phyloP scores from a whole-genome alignment of 208 protist species.

The Crithidia fasciculata region DNA sequence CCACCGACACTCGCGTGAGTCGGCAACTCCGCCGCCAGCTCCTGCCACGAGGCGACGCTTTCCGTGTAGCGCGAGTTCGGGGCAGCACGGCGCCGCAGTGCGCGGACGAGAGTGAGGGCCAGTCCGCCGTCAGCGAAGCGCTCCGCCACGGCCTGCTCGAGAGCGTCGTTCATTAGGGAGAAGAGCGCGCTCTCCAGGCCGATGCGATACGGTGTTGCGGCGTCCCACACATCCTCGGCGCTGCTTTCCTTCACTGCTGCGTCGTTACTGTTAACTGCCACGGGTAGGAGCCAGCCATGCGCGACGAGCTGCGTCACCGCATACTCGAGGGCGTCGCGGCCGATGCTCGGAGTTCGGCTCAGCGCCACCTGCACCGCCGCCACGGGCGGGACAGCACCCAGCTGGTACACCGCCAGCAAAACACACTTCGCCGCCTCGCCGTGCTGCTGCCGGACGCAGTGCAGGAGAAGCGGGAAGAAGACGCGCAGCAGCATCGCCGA shows the following conservation, averaged over 20 bases:
- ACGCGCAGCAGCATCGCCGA: slow-evolving; percentile 68
- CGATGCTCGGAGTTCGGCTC: slow-evolving; percentile 37
- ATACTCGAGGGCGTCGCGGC: slow-evolving; percentile 41
- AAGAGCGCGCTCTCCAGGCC: slow-evolving; percentile 28
- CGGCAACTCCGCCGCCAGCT: slow-evolving; percentile 27
- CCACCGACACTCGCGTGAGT: background rate
- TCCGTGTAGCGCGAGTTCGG: slow-evolving; percentile 13
- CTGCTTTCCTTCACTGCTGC: background rate
- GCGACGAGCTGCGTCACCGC: slow-evolving; percentile 51
- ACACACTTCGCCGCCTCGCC: slow-evolving; percentile 61
- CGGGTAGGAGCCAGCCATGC: slow-evolving; percentile 56
- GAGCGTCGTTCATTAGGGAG: slow-evolving; percentile 32
- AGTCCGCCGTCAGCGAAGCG: slow-evolving; percentile 28
- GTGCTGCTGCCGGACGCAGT: slow-evolving; percentile 54
- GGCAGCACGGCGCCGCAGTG: slow-evolving; percentile 25
- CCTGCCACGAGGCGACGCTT: slow-evolving; percentile 24
- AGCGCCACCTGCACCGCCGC: slow-evolving; percentile 52
- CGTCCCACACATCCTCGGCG: slow-evolving; percentile 7
- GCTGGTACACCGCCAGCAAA: slow-evolving; percentile 58
- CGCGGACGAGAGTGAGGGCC: slow-evolving; percentile 40
- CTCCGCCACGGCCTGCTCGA: slow-evolving; percentile 40
- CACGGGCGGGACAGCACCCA: slow-evolving; percentile 51
- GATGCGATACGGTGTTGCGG: slow-evolving; percentile 44
- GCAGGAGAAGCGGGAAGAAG: slow-evolving; percentile 59
- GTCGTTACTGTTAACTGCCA: slow-evolving; percentile 6